Conservation (phyloP, 305 asterid genomes). For the Fraxinus latifolia region DNA sequence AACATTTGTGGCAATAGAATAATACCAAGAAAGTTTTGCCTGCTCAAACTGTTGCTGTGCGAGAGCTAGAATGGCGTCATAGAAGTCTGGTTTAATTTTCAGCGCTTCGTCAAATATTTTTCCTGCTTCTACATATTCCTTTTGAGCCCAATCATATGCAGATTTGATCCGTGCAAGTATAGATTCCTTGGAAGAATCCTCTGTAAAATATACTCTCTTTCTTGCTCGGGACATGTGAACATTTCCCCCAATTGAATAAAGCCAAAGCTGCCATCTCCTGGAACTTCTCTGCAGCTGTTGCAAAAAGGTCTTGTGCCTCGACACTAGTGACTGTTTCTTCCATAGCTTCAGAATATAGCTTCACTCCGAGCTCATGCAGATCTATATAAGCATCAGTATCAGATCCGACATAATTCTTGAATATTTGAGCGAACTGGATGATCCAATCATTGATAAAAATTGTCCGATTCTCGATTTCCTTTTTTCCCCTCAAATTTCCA, state of each 20-base stretch:
- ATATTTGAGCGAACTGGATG: conserved; percentile 66
- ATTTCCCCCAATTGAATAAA: conserved; percentile 87
- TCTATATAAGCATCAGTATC: conserved; percentile 72
- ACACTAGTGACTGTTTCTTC: conserved; percentile 80
- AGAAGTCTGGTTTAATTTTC: conserved; percentile 57
- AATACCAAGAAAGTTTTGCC: conserved; percentile 87
- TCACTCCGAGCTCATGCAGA: conserved; percentile 75
- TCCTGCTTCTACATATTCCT: conserved; percentile 62
- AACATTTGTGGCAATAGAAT: conserved; percentile 46
- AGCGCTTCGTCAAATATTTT: conserved; percentile 72
- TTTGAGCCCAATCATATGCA: conserved; percentile 68
- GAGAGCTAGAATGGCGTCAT: conserved; percentile 72
- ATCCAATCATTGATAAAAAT: conserved; percentile 76
- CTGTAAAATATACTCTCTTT: conserved; percentile 53
- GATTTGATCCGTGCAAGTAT: conserved; percentile 43
- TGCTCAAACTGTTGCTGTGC: conserved; percentile 83
- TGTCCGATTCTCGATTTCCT: conserved; percentile 34
- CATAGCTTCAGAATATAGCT: conserved; percentile 70
- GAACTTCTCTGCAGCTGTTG: conserved; percentile 66
- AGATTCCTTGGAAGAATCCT: conserved; percentile 58
- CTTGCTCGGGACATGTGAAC: conserved; percentile 82
- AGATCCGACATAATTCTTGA: conserved; percentile 69
- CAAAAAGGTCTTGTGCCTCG: conserved; percentile 72
- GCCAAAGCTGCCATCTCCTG: conserved; percentile 91
- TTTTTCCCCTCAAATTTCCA: conserved; percentile 36